A percentile compares a stretch with the other conserved stretches of the same genome.
Evolutionary conservation across 306 rosid species (phyloP).

Genomic region (Trifolium dubium): DNA sequence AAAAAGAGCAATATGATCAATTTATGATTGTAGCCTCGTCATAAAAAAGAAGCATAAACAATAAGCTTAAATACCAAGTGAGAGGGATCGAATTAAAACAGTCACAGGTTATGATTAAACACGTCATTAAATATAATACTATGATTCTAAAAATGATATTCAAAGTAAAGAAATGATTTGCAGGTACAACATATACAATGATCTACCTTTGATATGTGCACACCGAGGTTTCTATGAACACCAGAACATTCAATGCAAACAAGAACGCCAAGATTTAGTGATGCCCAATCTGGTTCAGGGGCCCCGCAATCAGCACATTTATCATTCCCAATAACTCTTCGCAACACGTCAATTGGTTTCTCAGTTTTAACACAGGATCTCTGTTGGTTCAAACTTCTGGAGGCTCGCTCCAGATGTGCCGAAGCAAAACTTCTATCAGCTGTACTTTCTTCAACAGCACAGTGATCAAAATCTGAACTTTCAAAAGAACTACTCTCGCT

Average conservation of each 20-base stretch:
- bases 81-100: not conserved
- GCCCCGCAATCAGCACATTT: slow-evolving; percentile 98
- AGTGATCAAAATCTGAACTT: slow-evolving; percentile 95
- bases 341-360: slow-evolving; percentile 90
- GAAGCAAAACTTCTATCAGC: slow-evolving; percentile 71
- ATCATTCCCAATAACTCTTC: slow-evolving; percentile 91
- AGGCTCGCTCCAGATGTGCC: slow-evolving; percentile 69
- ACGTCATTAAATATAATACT: no score
- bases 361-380: slow-evolving; percentile 75
- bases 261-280: slow-evolving; percentile 97
- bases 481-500: slow-evolving; percentile 99
- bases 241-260: slow-evolving; percentile 99
- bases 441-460: slow-evolving; percentile 71
- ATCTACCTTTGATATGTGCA: slow-evolving; percentile 93
- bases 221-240: slow-evolving; percentile 99
- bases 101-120: not conserved
- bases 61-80: not conserved
- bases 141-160: not conserved
- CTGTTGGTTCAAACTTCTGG: slow-evolving; percentile 77
- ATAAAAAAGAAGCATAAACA: slow-evolving; percentile 22
- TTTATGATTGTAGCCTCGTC: slow-evolving; percentile 23
- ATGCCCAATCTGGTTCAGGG: slow-evolving; percentile 99
- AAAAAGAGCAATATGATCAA: slow-evolving; percentile 41
- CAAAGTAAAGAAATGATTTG: no score
- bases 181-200: no score